Evolutionary conservation across 2,329 filamentous ascomycete species (phyloP).

Genomic region (Diaporthe caulivora): DNA sequence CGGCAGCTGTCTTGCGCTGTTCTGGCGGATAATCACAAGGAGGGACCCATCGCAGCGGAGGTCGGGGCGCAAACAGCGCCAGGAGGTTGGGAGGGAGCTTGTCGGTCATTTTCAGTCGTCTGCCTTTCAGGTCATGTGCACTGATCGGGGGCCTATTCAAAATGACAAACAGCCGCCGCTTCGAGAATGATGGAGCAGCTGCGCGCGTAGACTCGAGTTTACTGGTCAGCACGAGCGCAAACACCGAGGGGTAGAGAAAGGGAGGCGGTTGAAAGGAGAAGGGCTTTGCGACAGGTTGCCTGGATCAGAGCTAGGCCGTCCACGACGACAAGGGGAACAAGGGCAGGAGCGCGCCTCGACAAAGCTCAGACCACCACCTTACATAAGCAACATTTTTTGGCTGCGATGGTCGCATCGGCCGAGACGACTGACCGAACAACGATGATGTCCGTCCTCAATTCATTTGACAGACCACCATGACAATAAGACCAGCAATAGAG

Average conservation of each 20-base stretch:
- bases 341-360: constrained; percentile 29
- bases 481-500: constrained; percentile 63
- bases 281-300: constrained; percentile 35
- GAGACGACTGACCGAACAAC: not conserved
- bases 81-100: constrained; percentile 93
- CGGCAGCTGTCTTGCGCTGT: constrained; percentile 79
- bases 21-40: constrained; percentile 86
- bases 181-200: not conserved
- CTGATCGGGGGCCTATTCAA: not conserved
- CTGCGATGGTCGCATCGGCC: not conserved
- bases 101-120: constrained; percentile 81
- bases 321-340: constrained; percentile 24
- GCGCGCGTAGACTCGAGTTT: not conserved
- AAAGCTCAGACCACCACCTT: constrained; percentile 28
- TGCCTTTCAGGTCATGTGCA: constrained; percentile 35
- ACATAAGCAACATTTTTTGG: constrained; percentile 37
- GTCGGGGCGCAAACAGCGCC: constrained; percentile 94
- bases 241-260: not conserved
- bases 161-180: not conserved
- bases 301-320: constrained; percentile 5
- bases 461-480: constrained; percentile 61
- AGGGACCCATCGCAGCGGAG: constrained; percentile 89
- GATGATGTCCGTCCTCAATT: constrained; percentile 36
- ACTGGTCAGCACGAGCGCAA: not conserved
- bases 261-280: constrained; percentile 15